These are phyloP conservation scores for Parastagonospora nodorum DNA, from an alignment of 2,329 filamentous ascomycete genomes.

Conservation along the genomic window DNA sequence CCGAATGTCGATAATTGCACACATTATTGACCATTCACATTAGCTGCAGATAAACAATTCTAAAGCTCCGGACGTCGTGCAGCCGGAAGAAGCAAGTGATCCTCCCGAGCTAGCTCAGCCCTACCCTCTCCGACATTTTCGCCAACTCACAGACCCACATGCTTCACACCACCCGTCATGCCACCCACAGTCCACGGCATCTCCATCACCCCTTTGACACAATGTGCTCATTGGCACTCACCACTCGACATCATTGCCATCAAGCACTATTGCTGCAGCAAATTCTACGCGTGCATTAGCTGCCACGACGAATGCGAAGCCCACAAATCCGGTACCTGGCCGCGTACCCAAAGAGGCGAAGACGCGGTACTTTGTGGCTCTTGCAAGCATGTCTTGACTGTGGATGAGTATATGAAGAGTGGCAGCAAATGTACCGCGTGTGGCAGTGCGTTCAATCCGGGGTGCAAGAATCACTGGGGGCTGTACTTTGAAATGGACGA, in stretches of 20 bases:
- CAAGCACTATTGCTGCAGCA: conserved; percentile 42
- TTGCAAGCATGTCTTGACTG: conserved; percentile 33
- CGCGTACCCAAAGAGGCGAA: conserved; percentile 16
- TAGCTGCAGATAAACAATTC: neutral
- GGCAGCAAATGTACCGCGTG: conserved; percentile 35
- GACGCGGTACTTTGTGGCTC: conserved; percentile 37
- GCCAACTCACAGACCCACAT: neutral
- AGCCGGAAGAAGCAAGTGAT: too few species aligned
- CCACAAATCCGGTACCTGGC: conserved; percentile 33
- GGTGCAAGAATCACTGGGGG: conserved; percentile 42
- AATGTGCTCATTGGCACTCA: conserved; percentile 42
- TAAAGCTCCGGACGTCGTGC: too few species aligned
- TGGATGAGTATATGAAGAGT: conserved; percentile 38
- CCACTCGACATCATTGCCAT: conserved; percentile 46
- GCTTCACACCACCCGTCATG: conserved; percentile 10
- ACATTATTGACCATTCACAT: too few species aligned
- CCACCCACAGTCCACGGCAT: conserved; percentile 31
- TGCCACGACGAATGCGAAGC: conserved; percentile 38
- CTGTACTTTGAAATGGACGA: conserved; percentile 36
- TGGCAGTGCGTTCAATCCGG: conserved; percentile 39
- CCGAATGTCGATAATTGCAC: too few species aligned
- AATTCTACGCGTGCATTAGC: conserved; percentile 45
- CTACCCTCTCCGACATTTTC: conserved; percentile 11
- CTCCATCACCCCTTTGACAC: conserved; percentile 32
- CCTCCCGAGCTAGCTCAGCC: conserved; percentile 23